Base-by-base conservation (phyloP, 306 rosid genomes). In the Vigna hirtella region DNA sequence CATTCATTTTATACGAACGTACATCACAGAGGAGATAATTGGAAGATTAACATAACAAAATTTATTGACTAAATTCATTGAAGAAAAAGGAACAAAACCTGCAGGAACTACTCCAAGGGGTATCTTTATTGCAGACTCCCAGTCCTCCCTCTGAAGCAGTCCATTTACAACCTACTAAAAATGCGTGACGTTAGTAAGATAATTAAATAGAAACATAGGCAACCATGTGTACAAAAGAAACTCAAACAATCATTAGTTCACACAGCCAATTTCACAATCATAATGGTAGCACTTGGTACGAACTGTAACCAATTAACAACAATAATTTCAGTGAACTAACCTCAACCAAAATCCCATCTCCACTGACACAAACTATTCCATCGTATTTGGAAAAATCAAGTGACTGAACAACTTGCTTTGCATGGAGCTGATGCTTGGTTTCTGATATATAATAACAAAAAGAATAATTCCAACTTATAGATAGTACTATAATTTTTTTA, bases 41-140 rank as follows among this genome's bases (percentile, higher is more conserved):
- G 63, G 26, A 81, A 38, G 7, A 61, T 43, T 76, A 50, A 59
- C 49, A 42, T 14, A 30, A 55, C 38, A 36, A 30, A 66, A 73
- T 56, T 66, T 66, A 43, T 24, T 13, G 43, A 34, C 34, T 50
- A 36, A 17, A 48, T 38, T 76, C 64, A 76, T 57, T 17, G 7
- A 6, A n/a, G 1, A 16, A 43, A 15, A 30, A 22, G 7, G 9
- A 52, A 77, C 38, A 42, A 50, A 79, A 92, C 97, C 97, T 86
- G 93, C 97, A 55, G 96, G 96, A 81, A 92, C 90, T 63, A 92
- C 88, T 78, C 97, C 97, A 73, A 92, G 72, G 76, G 97, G 92
- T 51, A 77, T 83, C 86, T 90, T 92, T 83, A 89, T 89, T 71
- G 96, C 92, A 81, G 83, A 68, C 18, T 83, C 81, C 92, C 97